Conservation (phyloP, 257 asterid species). For the Nicotiana sylvestris region DNA sequence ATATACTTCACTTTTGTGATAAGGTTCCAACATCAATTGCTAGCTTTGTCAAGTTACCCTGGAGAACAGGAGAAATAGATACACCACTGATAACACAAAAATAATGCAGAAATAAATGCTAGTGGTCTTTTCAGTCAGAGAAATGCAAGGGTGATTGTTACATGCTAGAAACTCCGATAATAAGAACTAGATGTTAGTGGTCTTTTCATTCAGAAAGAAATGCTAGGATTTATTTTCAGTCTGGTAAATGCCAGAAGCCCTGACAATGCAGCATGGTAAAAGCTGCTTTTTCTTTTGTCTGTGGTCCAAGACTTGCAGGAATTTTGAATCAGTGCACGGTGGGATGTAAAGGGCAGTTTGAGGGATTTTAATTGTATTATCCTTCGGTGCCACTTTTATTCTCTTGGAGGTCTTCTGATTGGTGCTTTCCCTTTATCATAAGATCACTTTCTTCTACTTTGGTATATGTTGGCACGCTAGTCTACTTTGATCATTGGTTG, state of each 20-base stretch:
- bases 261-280: neutral
- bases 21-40: neutral
- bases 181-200: neutral
- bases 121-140: neutral
- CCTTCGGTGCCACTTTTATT: neutral
- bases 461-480: neutral
- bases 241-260: neutral
- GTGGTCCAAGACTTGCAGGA: neutral
- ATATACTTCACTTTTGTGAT: neutral
- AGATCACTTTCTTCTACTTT: neutral
- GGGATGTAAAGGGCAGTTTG: neutral
- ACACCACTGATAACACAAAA: neutral
- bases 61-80: neutral
- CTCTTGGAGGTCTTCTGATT: neutral
- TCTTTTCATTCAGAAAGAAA: neutral
- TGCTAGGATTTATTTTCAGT: neutral
- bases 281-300: neutral
- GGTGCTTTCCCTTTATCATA: neutral
- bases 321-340: neutral
- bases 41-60: neutral
- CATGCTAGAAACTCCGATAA: neutral
- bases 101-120: neutral
- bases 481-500: neutral
- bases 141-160: neutral
- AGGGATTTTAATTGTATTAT: neutral